phyloP scores from a whole-genome alignment of 805 yeast genomes.

The Myxozyma neglecta region DNA sequence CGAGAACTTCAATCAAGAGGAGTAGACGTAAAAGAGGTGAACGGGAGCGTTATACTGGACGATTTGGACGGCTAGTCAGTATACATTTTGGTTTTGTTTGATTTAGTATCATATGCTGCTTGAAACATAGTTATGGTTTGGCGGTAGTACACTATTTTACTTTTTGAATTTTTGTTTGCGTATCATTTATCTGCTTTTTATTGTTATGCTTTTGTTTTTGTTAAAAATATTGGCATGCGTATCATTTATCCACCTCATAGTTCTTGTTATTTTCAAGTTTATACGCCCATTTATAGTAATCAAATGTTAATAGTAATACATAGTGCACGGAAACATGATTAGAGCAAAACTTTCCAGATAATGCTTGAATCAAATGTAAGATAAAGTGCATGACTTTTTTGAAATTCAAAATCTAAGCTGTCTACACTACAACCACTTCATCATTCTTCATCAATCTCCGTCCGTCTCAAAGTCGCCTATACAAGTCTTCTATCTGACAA shows the following conservation, averaged over 20 bases:
- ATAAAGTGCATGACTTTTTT: not conserved
- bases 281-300: no score
- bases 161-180: not conserved
- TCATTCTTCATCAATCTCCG: not conserved
- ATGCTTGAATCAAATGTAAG: no score
- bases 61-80: constrained; percentile 1
- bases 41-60: constrained; percentile 11
- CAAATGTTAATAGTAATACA: no score
- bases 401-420: not conserved
- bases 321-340: no score
- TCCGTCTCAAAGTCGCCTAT: constrained; percentile 38
- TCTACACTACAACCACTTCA: not conserved
- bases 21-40: constrained; percentile 17
- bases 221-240: not conserved
- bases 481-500: constrained; percentile 83
- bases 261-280: no score
- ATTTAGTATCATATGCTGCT: not conserved
- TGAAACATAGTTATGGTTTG: no score
- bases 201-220: not conserved
- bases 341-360: no score
- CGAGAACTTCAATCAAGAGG: constrained; percentile 15
- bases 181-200: not conserved
- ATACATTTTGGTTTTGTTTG: not conserved
- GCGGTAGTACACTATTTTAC: no score
- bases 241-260: no score